Evolutionary conservation across 208 protist genomes (phyloP), one percentile per base, ranked within the genome.

Genomic region (Crithidia brevicula): DNA sequence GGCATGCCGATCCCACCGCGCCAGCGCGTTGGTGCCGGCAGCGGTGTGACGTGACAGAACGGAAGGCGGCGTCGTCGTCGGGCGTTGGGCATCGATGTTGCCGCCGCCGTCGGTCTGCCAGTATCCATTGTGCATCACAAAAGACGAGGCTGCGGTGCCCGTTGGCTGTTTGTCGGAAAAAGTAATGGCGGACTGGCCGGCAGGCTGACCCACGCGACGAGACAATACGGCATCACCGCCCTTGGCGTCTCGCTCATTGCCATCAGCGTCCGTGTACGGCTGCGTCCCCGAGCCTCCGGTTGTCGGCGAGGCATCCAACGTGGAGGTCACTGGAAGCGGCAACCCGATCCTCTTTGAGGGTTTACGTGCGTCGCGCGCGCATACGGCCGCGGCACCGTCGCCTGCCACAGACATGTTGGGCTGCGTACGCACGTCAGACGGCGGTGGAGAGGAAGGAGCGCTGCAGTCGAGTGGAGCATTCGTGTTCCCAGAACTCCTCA

Each of bases 1-100:
- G 31, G 25, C 52, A 4, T 62, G 60, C 13, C 38, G 61, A 27
- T 67, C 68, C 43, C 51, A 63, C 31, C 52, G 46, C 15, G 15
- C 25, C 52, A 58, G 23, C 23, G 8, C 59, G 27, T 34, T 63
- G 11, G 60, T 54, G 46, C 11, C 36, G 23, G 45, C 42, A 1
- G 58, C 42, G 4, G 49, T 58, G 22, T 6, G 23, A 30, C 52
- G 36, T 7, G 52, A 62, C 1, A n/a, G 13, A 34, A 31, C 34
- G 22, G 59, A 57, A 18, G 25, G 50, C 58, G 50, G 58, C 43
- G 27, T 28, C 8, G 27, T 22, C 3, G 27, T 28, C 16, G n/a
- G n/a, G 9, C 28, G 58, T 16, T 20, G n/a, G 34, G 36, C 53
- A 16, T 36, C 53, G 8, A 3, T 10, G 23, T 4, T 34, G 36